These are phyloP conservation scores for Microthlaspi erraticum DNA, from an alignment of 345 rosid genomes.

Conservation along the genomic window DNA sequence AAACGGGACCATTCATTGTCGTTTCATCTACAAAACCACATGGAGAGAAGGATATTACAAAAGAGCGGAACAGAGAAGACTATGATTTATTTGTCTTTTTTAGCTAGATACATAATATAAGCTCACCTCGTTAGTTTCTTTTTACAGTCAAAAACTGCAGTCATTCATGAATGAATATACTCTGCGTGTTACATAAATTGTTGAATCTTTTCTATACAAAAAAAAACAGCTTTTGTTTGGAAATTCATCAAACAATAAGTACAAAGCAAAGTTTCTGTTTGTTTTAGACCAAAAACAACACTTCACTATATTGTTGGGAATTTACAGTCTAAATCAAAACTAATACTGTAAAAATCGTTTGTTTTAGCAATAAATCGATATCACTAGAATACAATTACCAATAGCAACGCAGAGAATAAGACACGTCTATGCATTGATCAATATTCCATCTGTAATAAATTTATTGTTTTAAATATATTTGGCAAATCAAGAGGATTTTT, in stretches of 20 bases:
- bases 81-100: slow-evolving; percentile 34
- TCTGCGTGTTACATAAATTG: neutral
- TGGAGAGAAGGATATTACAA: slow-evolving; percentile 45
- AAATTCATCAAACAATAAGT: neutral
- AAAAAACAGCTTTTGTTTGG: neutral
- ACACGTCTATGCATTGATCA: slow-evolving; percentile 18
- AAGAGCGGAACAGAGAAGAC: slow-evolving; percentile 34
- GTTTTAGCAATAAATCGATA: neutral
- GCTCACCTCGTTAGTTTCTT: slow-evolving; percentile 22
- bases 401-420: slow-evolving; percentile 30
- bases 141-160: slow-evolving; percentile 12
- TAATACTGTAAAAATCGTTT: slow-evolving; percentile 6
- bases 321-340: slow-evolving; percentile 1
- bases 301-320: neutral
- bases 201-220: neutral
- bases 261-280: neutral
- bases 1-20: slow-evolving; percentile 46
- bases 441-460: slow-evolving; percentile 36
- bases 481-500: slow-evolving; percentile 16
- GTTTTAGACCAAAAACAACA: neutral
- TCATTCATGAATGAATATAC: slow-evolving; percentile 5
- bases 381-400: slow-evolving; percentile 27
- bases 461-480: neutral
- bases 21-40: slow-evolving; percentile 33
- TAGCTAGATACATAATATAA: neutral